Conservation (phyloP, 352 stramenopile species). For the Aphanomyces invadans region DNA sequence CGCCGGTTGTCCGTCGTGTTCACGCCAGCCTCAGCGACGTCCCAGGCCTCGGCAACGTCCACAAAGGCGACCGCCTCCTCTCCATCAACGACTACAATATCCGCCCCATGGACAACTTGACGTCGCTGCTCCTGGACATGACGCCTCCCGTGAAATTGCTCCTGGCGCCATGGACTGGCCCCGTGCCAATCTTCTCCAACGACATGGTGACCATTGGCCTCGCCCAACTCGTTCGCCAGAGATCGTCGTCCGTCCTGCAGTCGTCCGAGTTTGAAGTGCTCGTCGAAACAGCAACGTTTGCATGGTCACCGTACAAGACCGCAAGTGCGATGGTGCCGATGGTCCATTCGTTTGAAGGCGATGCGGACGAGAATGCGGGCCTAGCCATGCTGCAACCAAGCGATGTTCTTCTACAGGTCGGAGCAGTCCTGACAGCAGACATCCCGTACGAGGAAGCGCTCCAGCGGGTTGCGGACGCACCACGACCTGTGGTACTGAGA, state of each 20-base stretch:
- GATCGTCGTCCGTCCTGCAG: background rate
- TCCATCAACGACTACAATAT: background rate
- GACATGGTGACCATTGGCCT: constrained; percentile 18
- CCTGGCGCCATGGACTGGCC: constrained; percentile 38
- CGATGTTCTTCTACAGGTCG: constrained; percentile 16
- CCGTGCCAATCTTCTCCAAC: background rate
- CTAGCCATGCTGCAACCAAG: background rate
- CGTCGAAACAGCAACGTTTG: background rate
- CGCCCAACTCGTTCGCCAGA: background rate
- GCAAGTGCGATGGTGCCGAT: background rate
- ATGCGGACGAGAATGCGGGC: background rate
- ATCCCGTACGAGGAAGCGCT: constrained; percentile 8
- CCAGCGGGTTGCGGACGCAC: background rate
- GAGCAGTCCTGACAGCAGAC: background rate
- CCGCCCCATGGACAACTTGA: constrained; percentile 29
- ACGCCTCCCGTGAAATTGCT: constrained; percentile 66
- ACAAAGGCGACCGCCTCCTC: constrained; percentile 59
- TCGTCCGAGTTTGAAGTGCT: constrained; percentile 15
- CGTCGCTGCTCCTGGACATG: constrained; percentile 68
- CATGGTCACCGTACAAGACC: constrained; percentile 2
- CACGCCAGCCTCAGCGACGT: constrained; percentile 83
- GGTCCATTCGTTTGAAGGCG: constrained; percentile 5
- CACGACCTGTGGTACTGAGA: constrained; percentile 41
- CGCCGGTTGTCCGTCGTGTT: constrained; percentile 78
- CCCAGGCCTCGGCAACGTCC: constrained; percentile 77